Base-by-base conservation (phyloP, 345 rosid genomes). In the Bruguiera gymnorhiza region DNA sequence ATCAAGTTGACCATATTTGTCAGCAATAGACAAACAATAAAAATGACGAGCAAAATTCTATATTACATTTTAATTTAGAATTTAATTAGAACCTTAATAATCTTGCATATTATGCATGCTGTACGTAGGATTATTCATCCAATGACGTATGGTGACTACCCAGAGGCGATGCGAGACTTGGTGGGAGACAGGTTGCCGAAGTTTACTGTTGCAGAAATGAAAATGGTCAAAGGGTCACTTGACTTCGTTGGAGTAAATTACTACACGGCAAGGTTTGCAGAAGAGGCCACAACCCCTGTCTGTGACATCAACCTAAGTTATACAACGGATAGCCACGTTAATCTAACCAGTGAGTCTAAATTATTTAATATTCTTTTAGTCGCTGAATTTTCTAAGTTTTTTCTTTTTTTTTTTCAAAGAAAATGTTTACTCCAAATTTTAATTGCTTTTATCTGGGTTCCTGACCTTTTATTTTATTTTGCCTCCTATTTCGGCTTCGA, bases 201-300 rank as follows among this genome's bases (percentile, higher is more conserved):
- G 18, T 74, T 74, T 31, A 67, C 69, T 11, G 11, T 4, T 34
- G 48, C 68, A 10, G 26, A 74, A 55, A 61, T 62, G 7, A 20
- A 51, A 24, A 21, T 74, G 51, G 19, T 74, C 0, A 68, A 68
- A 62, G 73, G 73, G 29, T 62, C 68, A 6, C 26, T 62, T 43
- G 77, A 74, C 19, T 74, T 68, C 57, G 62, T 67, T n/a, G 77
- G 77, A 52, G 46, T 74, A 4, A 68, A 66, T 56, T 66, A 74
- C 51, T 74, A 74, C 7, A 54, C 68, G 0, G 66, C 77, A 36
- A 68, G 61, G 55, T 74, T 62, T 31, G 73, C 50, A 24, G 77
- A 73, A 7, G 30, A 37, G 26, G 29, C 70, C 10, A 13, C 70
- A 26, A 11, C 55, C 15, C 16, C 32, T 37, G 27, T 7, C 43